Percentiles rank a stretch among this genome's conserved stretches.
These are phyloP conservation scores for Pichia occidentalis DNA, from an alignment of 805 yeast species.

Conservation along the genomic window DNA sequence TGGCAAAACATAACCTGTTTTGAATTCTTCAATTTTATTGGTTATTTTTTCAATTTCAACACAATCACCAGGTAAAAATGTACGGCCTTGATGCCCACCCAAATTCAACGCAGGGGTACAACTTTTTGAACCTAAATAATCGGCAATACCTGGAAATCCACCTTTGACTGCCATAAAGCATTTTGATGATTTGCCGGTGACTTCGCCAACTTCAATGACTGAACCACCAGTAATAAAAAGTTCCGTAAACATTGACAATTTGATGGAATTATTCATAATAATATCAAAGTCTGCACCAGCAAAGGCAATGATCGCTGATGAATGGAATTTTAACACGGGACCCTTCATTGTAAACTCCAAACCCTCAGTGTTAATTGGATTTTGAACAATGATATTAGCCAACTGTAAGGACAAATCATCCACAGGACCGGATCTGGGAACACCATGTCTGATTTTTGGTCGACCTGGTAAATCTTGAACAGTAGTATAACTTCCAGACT, in stretches of 20 bases:
- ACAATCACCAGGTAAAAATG: slow-evolving; percentile 27
- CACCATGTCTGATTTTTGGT: slow-evolving; percentile 22
- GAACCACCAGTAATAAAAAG: slow-evolving; percentile 20
- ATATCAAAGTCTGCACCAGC: slow-evolving; percentile 24
- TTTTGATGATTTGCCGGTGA: slow-evolving; percentile 15
- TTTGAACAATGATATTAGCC: slow-evolving; percentile 26
- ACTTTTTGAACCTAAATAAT: slow-evolving; percentile 26
- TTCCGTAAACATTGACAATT: slow-evolving; percentile 22
- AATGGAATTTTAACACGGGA: slow-evolving; percentile 24
- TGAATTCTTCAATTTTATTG: slow-evolving; percentile 1
- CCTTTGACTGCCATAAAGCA: slow-evolving; percentile 27
- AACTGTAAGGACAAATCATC: slow-evolving; percentile 23
- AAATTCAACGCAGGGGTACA: slow-evolving; percentile 25
- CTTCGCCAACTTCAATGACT: slow-evolving; percentile 22
- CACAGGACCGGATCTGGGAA: slow-evolving; percentile 26
- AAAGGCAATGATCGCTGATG: slow-evolving; percentile 20
- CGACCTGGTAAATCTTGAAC: slow-evolving; percentile 42
- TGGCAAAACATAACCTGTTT: slow-evolving; percentile 18
- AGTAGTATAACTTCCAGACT: slow-evolving; percentile 46
- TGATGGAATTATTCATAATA: slow-evolving; percentile 10
- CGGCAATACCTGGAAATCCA: slow-evolving; percentile 28
- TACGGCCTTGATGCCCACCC: slow-evolving; percentile 30
- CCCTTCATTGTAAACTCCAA: slow-evolving; percentile 26
- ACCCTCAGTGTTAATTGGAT: slow-evolving; percentile 18
- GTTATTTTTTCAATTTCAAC: slow-evolving; percentile 13